Evolutionary conservation across 2,329 filamentous ascomycete genomes (phyloP).

Genomic region (Fusarium dlaminii): DNA sequence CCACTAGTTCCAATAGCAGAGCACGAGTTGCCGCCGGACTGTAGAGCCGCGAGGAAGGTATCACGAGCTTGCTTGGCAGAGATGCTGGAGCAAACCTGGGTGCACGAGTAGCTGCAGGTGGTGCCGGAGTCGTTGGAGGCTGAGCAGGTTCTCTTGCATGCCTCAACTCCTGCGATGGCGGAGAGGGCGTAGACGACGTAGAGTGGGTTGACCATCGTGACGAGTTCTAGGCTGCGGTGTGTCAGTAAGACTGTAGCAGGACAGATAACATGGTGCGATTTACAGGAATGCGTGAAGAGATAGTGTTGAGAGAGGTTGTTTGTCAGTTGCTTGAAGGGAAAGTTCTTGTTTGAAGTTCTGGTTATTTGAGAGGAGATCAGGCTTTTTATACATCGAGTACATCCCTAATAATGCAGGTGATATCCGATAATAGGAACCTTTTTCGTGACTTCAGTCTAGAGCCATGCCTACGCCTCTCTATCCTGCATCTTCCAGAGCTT

Average conservation of each 20-base stretch:
- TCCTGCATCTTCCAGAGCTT: background rate
- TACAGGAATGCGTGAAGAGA: background rate
- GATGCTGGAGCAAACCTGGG: background rate
- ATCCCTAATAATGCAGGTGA: rapidly evolving
- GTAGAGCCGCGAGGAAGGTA: background rate
- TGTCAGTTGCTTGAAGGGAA: background rate
- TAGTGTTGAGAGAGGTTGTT: no score
- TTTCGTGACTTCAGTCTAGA: background rate
- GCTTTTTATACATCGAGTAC: background rate
- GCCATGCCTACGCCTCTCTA: background rate
- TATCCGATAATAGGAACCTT: background rate
- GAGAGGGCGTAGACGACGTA: background rate
- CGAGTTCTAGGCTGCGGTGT: rapidly evolving
- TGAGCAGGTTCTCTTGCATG: conserved; percentile 3
- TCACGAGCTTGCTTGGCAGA: conserved; percentile 3
- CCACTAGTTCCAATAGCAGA: background rate
- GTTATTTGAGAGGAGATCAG: background rate
- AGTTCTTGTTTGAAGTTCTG: background rate
- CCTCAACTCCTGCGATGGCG: background rate
- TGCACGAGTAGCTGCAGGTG: conserved; percentile 1
- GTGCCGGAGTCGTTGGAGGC: background rate
- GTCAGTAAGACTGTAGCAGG: background rate
- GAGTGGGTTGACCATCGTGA: background rate
- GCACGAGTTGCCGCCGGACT: background rate
- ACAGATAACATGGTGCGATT: background rate